phyloP scores from a whole-genome alignment of 2,329 filamentous ascomycete genomes.

The Fusarium dlaminii region DNA sequence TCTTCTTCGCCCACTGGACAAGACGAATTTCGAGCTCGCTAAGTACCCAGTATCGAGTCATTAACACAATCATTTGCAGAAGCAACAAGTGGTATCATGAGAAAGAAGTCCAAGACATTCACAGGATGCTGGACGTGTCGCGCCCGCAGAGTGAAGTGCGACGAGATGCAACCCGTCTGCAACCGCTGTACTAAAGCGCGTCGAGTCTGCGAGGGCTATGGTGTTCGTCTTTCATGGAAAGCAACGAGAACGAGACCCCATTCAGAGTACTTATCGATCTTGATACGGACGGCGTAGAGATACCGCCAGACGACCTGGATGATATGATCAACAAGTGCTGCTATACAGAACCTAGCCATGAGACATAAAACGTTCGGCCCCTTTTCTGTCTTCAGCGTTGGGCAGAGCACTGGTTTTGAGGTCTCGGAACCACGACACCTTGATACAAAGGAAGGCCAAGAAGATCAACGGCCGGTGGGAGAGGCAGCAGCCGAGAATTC shows the following conservation, averaged over 20 bases:
- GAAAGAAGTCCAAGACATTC: neutral
- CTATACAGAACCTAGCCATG: too few species aligned
- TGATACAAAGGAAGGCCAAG: neutral
- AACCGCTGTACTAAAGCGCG: neutral
- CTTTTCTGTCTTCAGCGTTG: neutral
- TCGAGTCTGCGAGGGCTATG: neutral
- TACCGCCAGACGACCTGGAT: neutral
- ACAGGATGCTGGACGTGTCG: neutral
- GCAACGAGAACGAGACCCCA: neutral
- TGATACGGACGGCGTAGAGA: neutral
- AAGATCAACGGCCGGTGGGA: neutral
- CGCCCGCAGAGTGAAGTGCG: neutral
- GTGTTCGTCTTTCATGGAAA: neutral
- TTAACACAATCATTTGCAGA: rapidly evolving
- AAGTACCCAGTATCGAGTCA: too few species aligned
- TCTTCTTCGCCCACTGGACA: too few species aligned
- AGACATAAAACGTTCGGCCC: neutral
- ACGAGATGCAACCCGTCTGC: neutral
- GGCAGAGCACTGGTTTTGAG: rapidly evolving
- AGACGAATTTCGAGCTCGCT: too few species aligned
- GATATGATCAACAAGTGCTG: neutral
- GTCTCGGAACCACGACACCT: neutral
- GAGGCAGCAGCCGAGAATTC: neutral
- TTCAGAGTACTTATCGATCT: neutral
- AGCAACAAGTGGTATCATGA: neutral